A percentile compares a stretch with the other conserved stretches of the same genome.
These are phyloP conservation scores for Exophiala calicioides DNA, from an alignment of 2,329 filamentous ascomycete species.

Conservation along the genomic window DNA sequence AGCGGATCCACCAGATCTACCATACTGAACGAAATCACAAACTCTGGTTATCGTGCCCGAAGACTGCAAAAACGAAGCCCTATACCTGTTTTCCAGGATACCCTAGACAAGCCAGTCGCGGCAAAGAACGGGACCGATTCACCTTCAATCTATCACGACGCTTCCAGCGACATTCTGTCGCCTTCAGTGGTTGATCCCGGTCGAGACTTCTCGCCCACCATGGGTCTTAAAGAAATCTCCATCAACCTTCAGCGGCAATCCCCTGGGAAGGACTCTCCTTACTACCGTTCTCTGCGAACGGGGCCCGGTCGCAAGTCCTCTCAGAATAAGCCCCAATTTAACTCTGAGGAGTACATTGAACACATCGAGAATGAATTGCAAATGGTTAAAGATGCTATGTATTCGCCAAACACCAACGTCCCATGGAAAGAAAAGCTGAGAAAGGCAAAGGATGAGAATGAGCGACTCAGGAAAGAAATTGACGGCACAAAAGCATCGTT, in stretches of 20 bases:
- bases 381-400: slow-evolving; percentile 42
- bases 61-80: slow-evolving; percentile 16
- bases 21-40: slow-evolving; percentile 29
- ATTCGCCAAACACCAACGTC: slow-evolving; percentile 38
- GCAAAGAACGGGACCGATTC: slow-evolving; percentile 4
- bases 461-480: slow-evolving; percentile 37
- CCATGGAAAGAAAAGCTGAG: slow-evolving; percentile 32
- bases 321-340: slow-evolving; percentile 37
- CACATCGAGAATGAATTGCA: slow-evolving; percentile 51
- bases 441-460: slow-evolving; percentile 36
- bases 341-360: slow-evolving; percentile 50
- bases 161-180: slow-evolving; percentile 21
- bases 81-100: slow-evolving; percentile 29
- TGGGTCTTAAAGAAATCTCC: slow-evolving; percentile 33
- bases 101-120: slow-evolving; percentile 8
- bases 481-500: slow-evolving; percentile 37
- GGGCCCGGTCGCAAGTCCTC: slow-evolving; percentile 21
- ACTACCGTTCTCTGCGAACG: slow-evolving; percentile 18
- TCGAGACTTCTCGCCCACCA: slow-evolving; percentile 18
- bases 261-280: slow-evolving; percentile 30
- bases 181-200: slow-evolving; percentile 20
- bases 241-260: slow-evolving; percentile 30
- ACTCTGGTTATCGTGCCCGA: slow-evolving; percentile 18
- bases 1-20: slow-evolving; percentile 16
- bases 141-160: slow-evolving; percentile 25